Percentiles rank a stretch among this genome's conserved stretches.
These are phyloP conservation scores for Yamadazyma membranifaciens DNA, from an alignment of 1,139 yeast genomes.

Conservation along the genomic window DNA sequence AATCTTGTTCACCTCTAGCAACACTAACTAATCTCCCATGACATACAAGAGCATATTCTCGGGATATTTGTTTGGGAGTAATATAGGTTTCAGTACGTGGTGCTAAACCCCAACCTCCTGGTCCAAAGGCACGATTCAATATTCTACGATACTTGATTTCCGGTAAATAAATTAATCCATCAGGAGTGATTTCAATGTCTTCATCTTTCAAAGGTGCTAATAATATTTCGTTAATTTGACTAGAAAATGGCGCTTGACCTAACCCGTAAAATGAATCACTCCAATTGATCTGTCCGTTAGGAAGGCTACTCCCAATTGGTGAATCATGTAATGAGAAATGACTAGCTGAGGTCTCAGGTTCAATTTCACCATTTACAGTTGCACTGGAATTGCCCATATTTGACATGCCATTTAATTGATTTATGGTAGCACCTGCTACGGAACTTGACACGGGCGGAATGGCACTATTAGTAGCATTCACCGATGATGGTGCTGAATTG, in stretches of 20 bases:
- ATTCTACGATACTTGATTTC: slow-evolving; percentile 93
- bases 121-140: slow-evolving; percentile 88
- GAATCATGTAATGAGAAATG: slow-evolving; percentile 9
- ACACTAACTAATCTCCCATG: slow-evolving; percentile 87
- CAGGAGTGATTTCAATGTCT: slow-evolving; percentile 94
- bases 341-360: background rate
- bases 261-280: slow-evolving; percentile 78
- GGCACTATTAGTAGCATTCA: background rate
- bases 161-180: slow-evolving; percentile 86
- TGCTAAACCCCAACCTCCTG: slow-evolving; percentile 98
- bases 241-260: slow-evolving; percentile 71
- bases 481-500: slow-evolving; percentile 2
- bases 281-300: slow-evolving; percentile 51
- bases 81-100: slow-evolving; percentile 86
- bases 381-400: background rate
- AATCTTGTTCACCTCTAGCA: slow-evolving; percentile 95
- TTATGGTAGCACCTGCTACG: background rate
- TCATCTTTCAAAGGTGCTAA: slow-evolving; percentile 57
- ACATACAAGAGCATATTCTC: slow-evolving; percentile 88
- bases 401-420: background rate
- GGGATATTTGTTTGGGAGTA: slow-evolving; percentile 60
- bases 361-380: background rate
- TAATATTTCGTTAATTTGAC: slow-evolving; percentile 57
- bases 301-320: slow-evolving; percentile 10
- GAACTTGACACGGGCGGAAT: background rate